Evolutionary conservation across 305 asterid genomes (phyloP), one percentile per base, ranked within the genome.

Genomic region (Fraxinus platypoda): DNA sequence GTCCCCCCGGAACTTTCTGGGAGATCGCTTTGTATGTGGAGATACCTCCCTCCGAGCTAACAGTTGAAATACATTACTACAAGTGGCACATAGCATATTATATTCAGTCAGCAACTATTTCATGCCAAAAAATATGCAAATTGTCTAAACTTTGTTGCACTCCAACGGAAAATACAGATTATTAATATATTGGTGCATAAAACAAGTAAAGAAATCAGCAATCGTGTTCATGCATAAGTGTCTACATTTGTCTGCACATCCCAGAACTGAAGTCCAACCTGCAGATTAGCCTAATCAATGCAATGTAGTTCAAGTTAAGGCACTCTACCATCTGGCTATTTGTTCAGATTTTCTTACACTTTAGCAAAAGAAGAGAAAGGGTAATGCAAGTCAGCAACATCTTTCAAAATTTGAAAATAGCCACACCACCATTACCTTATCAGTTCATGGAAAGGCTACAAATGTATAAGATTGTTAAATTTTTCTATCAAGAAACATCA

Each of bases 1-100:
- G 87, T 90, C 90, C 52, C 91, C 91, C 98, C 94, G 88, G 81
- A 90, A 88, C 88, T 85, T 92, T 81, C 86, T 93, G 35, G 97
- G 92, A 83, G 90, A 76, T 86, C 90, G 91, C 87, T 87, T 93
- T 57, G 92, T 84, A 78, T 85, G 91, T 81, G 99, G 97, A 79
- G 96, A 88, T 76, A 97, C 82, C 93, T 97, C 99, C 83, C 99
- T 92, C 82, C 86, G 91, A 41, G 96, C 91, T 87, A 97, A 86
- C 88, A 97, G 84, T 81, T 84, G 89, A 77, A 85, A 89, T 43
- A 94, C 91, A 78, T 94, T 94, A 83, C 93, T 87, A 87, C 91
- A 88, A 85, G 87, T 74, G 82, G 81, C 80, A 89, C 79, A 85
- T 15, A 62, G 84, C 87, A 83, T 43, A 81, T 78, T 79, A 86